Conservation (phyloP, 2,329 filamentous ascomycete genomes). For the Paecilomyces formosus region DNA sequence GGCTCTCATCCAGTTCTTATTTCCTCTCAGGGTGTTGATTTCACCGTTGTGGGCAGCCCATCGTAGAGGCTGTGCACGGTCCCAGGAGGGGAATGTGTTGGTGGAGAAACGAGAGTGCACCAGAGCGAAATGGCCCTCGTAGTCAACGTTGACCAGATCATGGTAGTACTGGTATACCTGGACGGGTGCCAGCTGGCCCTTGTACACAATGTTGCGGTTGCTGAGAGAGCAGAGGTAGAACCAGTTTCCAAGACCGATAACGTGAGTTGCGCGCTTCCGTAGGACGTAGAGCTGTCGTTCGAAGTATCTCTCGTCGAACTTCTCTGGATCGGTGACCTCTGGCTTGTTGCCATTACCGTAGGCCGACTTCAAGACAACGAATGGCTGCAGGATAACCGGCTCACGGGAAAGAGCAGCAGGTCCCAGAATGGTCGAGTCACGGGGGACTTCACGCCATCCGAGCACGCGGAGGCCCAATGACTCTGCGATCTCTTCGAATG, state of each 20-base stretch:
- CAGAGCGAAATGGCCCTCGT: conserved; percentile 92
- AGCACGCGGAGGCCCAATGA: conserved; percentile 81
- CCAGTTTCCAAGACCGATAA: conserved; percentile 94
- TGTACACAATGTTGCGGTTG: conserved; percentile 99
- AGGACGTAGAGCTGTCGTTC: conserved; percentile 91
- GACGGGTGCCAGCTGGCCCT: conserved; percentile 86
- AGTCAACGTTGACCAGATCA: conserved; percentile 92
- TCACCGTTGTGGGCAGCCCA: conserved; percentile 99
- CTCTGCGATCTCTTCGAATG: conserved; percentile 90
- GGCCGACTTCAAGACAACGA: conserved; percentile 77
- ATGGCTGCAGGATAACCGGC: conserved; percentile 90
- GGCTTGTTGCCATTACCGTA: conserved; percentile 78
- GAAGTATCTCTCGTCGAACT: conserved; percentile 78
- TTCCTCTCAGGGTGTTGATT: conserved; percentile 93
- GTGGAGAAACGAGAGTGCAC: conserved; percentile 97
- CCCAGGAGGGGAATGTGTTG: conserved; percentile 98
- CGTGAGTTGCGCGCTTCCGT: conserved; percentile 89
- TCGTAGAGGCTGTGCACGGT: conserved; percentile 88
- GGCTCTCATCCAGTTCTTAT: conserved; percentile 99
- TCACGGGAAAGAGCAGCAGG: conserved; percentile 90
- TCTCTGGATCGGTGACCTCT: conserved; percentile 66
- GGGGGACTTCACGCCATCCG: conserved; percentile 92
- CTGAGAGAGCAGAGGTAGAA: conserved; percentile 95
- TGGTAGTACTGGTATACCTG: conserved; percentile 99
- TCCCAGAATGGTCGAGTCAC: conserved; percentile 86